Evolutionary conservation across 2,329 filamentous ascomycete genomes (phyloP).

Genomic region (Trichoderma semiorbis): DNA sequence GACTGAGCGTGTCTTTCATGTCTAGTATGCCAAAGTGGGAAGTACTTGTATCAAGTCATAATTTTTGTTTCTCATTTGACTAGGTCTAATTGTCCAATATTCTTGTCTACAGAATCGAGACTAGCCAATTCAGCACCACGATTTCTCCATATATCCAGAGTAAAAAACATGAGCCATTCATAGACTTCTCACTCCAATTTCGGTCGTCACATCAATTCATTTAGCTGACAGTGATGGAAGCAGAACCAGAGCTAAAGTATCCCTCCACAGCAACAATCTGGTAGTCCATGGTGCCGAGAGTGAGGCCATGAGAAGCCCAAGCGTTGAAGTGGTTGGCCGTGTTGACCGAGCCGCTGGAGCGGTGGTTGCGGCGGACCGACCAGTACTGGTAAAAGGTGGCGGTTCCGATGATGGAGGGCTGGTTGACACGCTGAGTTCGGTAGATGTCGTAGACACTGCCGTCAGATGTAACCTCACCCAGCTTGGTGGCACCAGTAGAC

Average conservation of each 20-base stretch:
- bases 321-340: constrained; percentile 13
- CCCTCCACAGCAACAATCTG: constrained; percentile 13
- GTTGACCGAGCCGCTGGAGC: constrained; percentile 15
- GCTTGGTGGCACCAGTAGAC: constrained; percentile 10
- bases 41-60: not conserved
- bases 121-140: not conserved
- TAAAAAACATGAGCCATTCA: not conserved
- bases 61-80: not conserved
- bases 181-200: not conserved
- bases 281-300: constrained; percentile 4
- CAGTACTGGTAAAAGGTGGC: constrained; percentile 17
- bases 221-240: constrained; percentile 10
- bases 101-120: not conserved
- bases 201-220: not conserved
- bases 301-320: not conserved
- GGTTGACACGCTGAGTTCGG: constrained; percentile 13
- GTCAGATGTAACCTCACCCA: constrained; percentile 10
- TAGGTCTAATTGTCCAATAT: not conserved
- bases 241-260: constrained; percentile 5
- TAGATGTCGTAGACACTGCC: constrained; percentile 15
- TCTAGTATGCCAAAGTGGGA: not conserved
- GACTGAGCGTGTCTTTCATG: too few species aligned
- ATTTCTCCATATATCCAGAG: not conserved
- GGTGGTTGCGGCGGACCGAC: constrained; percentile 11
- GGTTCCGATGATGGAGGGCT: constrained; percentile 12